Evolutionary conservation across 2,329 filamentous ascomycete species (phyloP), one percentile per base, ranked within the genome.

Genomic region (Fusarium liriodendri): DNA sequence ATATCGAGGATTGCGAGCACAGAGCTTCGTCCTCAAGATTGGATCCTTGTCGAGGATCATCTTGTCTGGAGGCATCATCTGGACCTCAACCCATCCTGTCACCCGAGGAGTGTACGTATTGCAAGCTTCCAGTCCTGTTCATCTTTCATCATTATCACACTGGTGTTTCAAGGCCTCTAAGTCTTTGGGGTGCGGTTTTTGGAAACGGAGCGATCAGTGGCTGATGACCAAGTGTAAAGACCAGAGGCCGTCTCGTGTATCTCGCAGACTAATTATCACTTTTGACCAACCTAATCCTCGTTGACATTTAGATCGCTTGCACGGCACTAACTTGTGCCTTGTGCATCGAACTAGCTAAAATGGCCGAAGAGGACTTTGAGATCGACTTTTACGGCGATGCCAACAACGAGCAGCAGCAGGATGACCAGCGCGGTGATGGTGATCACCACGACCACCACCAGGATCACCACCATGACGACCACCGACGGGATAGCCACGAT

Each of bases 331-430:
- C 52, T 59, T 72, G 73, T 70, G 64, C 71, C 52, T 57, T 57
- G 64, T 67, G 52, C 68, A 62, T 66, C 32, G 38, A 63, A 50
- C 29, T 62, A 69, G 58, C 61, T 79, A 83, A 78, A 60, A 93
- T 93, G 91, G 89, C 91, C 76, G 91, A 93, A 78, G 90, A 92
- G 78, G 90, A 92, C 77, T 93, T 92, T 81, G 91, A 93, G 77
- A 92, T 93, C 83, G 91, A 93, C 76, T 91, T 93, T 78, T 93
- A 93, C 79, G 91, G 90, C 77, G 91, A 92, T 77, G 85, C 86
- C 67, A 84, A 83, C 69, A 83, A 84, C 66, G 85, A 89, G 27
- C 83, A 83, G 20, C 78, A 83, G 29, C 82, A 84, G 66, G 83
- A 85, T 22, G 81, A 82, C 32, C 78, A 80, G 22, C 74, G 71